Percentiles rank a stretch among this genome's conserved stretches.
Evolutionary conservation across 2,329 filamentous ascomycete genomes (phyloP).

Genomic region (Zasmidium angulare): DNA sequence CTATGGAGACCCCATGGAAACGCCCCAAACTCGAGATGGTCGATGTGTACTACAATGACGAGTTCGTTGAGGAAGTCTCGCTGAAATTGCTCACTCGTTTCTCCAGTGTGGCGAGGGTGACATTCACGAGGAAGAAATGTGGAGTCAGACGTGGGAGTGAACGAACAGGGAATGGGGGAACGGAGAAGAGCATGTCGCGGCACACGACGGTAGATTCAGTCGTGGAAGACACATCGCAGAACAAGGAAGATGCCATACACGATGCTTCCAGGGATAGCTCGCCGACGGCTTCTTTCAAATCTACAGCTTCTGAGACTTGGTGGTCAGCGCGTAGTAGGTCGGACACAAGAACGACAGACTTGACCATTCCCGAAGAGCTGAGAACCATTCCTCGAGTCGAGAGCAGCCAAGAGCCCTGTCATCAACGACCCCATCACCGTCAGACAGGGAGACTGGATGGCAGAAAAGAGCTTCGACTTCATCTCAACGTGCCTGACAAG

Average conservation of each 20-base stretch:
- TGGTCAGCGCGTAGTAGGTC: not conserved
- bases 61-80: conserved; percentile 12
- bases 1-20: not conserved
- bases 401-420: no score
- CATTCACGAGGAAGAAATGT: not conserved
- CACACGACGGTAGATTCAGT: not conserved
- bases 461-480: conserved; percentile 9
- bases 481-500: conserved; percentile 10
- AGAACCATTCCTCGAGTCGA: no score
- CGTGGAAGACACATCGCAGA: not conserved
- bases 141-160: not conserved
- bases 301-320: not conserved
- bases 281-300: not conserved
- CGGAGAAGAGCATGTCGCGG: not conserved
- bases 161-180: no score
- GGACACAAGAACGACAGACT: not conserved
- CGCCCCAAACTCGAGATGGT: conserved; percentile 2
- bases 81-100: conserved; percentile 13
- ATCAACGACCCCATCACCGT: no score
- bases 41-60: conserved; percentile 10
- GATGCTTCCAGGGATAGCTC: not conserved
- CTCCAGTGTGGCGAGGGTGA: conserved; percentile 8
- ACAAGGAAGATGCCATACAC: not conserved
- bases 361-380: not conserved
- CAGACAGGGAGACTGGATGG: no score